Evolutionary conservation across 73 alveolate species (phyloP).

Genomic region (Diophrys sp.): DNA sequence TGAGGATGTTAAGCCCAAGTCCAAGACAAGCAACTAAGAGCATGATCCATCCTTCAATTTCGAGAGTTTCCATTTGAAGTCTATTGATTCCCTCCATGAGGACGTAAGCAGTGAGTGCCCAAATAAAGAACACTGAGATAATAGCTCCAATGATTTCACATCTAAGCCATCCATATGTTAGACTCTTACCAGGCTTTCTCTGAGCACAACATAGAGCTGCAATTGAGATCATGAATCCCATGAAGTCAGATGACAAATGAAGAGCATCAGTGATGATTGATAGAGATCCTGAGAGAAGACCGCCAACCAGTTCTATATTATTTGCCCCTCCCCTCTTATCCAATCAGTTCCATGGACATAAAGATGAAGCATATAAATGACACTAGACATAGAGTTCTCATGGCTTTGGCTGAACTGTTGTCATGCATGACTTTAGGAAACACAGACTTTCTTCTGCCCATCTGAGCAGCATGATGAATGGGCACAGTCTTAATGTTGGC

Average conservation of each 20-base stretch:
- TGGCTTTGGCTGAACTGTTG: conserved; percentile 17
- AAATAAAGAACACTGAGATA: conserved; percentile 62
- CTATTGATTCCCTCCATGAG: conserved; percentile 62
- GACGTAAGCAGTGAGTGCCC: conserved; percentile 83
- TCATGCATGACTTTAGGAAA: background rate
- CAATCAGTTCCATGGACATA: conserved; percentile 72
- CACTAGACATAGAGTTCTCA: conserved; percentile 57
- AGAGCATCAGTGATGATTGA: conserved; percentile 89
- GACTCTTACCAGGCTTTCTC: conserved; percentile 53
- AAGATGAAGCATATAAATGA: conserved; percentile 54
- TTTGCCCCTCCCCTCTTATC: no score
- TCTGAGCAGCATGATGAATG: background rate
- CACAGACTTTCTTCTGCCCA: background rate
- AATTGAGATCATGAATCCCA: conserved; percentile 66
- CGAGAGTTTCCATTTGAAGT: conserved; percentile 46
- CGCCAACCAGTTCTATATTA: conserved; percentile 70
- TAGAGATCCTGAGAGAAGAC: conserved; percentile 66
- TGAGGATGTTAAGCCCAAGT: conserved; percentile 55
- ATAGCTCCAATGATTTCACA: conserved; percentile 88
- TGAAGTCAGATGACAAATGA: conserved; percentile 75
- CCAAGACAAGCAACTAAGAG: conserved; percentile 75
- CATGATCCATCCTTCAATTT: conserved; percentile 69
- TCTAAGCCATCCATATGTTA: conserved; percentile 85
- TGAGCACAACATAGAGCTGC: conserved; percentile 61
- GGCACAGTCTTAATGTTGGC: background rate